Conservation (phyloP, 495 filamentous ascomycete genomes). For the Coniosporium apollinis region DNA sequence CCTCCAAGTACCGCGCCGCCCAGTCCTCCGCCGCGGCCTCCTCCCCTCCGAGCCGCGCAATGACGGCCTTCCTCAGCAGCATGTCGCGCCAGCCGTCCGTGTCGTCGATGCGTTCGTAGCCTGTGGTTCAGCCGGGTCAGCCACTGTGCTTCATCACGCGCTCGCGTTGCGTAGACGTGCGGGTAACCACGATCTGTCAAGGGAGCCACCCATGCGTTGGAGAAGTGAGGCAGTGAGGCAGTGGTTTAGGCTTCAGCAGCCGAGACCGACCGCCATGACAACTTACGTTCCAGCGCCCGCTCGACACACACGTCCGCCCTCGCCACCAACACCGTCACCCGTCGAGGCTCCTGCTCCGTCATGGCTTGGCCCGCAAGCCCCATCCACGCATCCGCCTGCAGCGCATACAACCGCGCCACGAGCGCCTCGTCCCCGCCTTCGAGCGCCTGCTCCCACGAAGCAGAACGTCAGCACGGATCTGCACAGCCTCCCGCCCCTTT, state of each 20-base stretch:
- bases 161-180: no score
- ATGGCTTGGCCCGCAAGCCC: slow-evolving; percentile 54
- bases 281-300: slow-evolving; percentile 13
- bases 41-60: slow-evolving; percentile 63
- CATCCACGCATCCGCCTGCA: slow-evolving; percentile 71
- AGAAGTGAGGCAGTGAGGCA: background rate
- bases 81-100: slow-evolving; percentile 59
- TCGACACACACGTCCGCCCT: slow-evolving; percentile 14
- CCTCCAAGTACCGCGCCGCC: slow-evolving; percentile 46
- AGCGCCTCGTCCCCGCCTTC: slow-evolving; percentile 54
- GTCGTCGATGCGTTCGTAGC: slow-evolving; percentile 61
- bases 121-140: slow-evolving; percentile 19
- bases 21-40: slow-evolving; percentile 54
- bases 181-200: no score
- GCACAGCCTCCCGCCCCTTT: background rate
- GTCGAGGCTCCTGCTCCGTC: slow-evolving; percentile 14
- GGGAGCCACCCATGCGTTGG: no score
- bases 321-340: slow-evolving; percentile 12
- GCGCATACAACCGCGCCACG: slow-evolving; percentile 49
- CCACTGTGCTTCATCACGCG: background rate
- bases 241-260: no score
- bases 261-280: no score
- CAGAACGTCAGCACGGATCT: background rate
- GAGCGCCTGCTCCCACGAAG: slow-evolving; percentile 29
- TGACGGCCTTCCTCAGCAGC: slow-evolving; percentile 71